These are phyloP conservation scores for Vanrija humicola DNA, from an alignment of 1,284 basidiomycete species.

Conservation along the genomic window DNA sequence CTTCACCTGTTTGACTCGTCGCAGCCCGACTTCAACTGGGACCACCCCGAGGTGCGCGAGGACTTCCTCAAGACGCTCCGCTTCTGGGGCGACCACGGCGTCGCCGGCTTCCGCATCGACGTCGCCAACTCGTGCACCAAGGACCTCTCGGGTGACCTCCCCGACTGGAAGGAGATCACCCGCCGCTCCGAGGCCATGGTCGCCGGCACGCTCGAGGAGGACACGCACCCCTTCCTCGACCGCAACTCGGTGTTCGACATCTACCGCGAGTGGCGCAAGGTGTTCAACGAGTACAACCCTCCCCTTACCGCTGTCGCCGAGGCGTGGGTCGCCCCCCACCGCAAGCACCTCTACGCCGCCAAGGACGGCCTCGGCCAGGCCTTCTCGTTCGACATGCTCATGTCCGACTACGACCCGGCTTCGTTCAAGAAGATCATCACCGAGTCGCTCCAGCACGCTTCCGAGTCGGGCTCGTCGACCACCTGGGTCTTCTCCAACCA, in stretches of 20 bases:
- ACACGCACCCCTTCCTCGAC: slow-evolving; percentile 32
- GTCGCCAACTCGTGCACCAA: slow-evolving; percentile 37
- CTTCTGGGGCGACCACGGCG: slow-evolving; percentile 71
- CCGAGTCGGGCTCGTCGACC: slow-evolving; percentile 24
- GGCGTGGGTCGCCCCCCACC: slow-evolving; percentile 35
- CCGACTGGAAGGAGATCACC: slow-evolving; percentile 13
- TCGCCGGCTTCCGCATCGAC: slow-evolving; percentile 63
- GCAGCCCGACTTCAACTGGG: slow-evolving; percentile 79
- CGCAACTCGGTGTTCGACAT: slow-evolving; percentile 37
- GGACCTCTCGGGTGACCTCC: slow-evolving; percentile 16
- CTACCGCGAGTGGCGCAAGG: slow-evolving; percentile 37
- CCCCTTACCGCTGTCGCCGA: slow-evolving; percentile 45
- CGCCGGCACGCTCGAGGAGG: slow-evolving; percentile 15
- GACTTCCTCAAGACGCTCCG: slow-evolving; percentile 64
- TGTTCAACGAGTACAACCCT: slow-evolving; percentile 44
- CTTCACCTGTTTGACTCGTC: slow-evolving; percentile 65
- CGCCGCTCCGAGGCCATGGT: slow-evolving; percentile 12
- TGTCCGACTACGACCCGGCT: slow-evolving; percentile 27
- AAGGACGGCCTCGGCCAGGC: slow-evolving; percentile 35
- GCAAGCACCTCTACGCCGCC: slow-evolving; percentile 37
- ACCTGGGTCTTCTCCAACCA: slow-evolving; percentile 45
- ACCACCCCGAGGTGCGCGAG: slow-evolving; percentile 60
- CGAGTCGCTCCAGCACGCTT: slow-evolving; percentile 22
- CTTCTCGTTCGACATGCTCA: slow-evolving; percentile 45
- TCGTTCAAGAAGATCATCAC: slow-evolving; percentile 24